Conservation (phyloP, 139 green algal species). For the Chlorella sorokiniana region DNA sequence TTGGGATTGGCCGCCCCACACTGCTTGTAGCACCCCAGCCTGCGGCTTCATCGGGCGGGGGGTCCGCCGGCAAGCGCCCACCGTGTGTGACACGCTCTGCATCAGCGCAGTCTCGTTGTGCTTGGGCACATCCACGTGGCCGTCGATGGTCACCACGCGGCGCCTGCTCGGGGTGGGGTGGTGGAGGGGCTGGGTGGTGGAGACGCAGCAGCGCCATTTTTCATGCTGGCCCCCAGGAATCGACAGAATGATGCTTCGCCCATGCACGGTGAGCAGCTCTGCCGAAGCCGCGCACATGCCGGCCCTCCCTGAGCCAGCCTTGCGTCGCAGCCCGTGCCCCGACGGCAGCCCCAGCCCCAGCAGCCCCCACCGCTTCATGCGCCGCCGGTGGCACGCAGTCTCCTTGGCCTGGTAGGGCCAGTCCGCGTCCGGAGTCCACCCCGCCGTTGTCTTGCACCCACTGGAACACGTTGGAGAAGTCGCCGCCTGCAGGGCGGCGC, state of each 20-base stretch:
- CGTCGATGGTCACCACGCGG: slow-evolving; percentile 1
- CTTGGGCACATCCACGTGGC: slow-evolving; percentile 13
- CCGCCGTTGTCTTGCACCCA: slow-evolving; percentile 17
- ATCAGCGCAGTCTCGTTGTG: slow-evolving; percentile 32
- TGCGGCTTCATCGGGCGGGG: too few species aligned
- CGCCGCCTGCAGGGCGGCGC: slow-evolving; percentile 6
- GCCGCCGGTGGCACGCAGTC: neutral
- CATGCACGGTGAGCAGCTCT: too few species aligned
- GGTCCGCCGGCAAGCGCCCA: neutral
- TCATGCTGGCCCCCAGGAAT: too few species aligned
- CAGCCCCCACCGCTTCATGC: neutral
- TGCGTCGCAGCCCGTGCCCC: neutral
- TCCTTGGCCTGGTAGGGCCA: slow-evolving; percentile 27
- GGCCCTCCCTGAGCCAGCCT: too few species aligned
- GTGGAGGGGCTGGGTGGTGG: neutral
- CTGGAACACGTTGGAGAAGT: slow-evolving; percentile 15
- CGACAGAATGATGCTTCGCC: too few species aligned
- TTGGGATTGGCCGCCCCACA: too few species aligned
- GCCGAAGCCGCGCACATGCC: too few species aligned
- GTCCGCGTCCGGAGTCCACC: slow-evolving; percentile 3
- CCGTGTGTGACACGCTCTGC: slow-evolving; percentile 27
- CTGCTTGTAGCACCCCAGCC: too few species aligned
- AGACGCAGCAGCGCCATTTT: neutral
- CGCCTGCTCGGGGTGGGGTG: neutral
- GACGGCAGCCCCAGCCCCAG: neutral